A percentile compares a stretch with the other conserved stretches of the same genome.
Conservation (phyloP, 75 land plant species). For the Cunninghamia lanceolata region DNA sequence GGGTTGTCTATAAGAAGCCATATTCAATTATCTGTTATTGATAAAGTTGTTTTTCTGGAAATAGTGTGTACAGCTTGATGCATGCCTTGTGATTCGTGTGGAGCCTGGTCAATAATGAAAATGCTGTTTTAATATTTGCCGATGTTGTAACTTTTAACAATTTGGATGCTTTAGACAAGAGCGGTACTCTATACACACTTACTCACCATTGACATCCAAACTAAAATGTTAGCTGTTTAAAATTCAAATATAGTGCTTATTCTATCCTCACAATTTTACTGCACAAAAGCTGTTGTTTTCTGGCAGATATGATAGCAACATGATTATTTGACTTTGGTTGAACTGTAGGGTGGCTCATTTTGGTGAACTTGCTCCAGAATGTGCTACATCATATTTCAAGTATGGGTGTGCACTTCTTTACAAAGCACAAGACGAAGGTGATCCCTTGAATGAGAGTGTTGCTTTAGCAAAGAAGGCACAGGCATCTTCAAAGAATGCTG, state of each 20-base stretch:
- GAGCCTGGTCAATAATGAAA: neutral
- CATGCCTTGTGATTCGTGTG: neutral
- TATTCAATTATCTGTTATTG: too few species aligned
- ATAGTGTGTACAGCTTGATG: too few species aligned
- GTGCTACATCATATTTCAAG: constrained; percentile 78
- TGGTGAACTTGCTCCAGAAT: constrained; percentile 94
- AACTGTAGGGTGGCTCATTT: constrained; percentile 71
- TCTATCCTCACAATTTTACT: too few species aligned
- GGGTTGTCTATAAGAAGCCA: neutral
- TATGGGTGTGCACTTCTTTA: constrained; percentile 89
- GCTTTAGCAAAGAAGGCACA: constrained; percentile 36
- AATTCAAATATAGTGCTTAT: constrained; percentile 1
- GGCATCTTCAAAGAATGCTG: constrained; percentile 19
- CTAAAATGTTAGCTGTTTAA: neutral
- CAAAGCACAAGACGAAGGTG: constrained; percentile 91
- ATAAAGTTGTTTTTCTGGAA: too few species aligned
- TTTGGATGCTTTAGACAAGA: too few species aligned
- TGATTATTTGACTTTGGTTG: neutral
- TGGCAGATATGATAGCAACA: neutral
- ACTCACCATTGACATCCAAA: too few species aligned
- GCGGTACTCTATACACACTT: too few species aligned
- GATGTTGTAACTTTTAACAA: too few species aligned
- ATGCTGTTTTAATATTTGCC: neutral
- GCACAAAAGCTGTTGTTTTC: neutral
- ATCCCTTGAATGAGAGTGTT: constrained; percentile 56